These are phyloP conservation scores for Verticillium isaacii DNA, from an alignment of 2,329 filamentous ascomycete species.

Conservation along the genomic window DNA sequence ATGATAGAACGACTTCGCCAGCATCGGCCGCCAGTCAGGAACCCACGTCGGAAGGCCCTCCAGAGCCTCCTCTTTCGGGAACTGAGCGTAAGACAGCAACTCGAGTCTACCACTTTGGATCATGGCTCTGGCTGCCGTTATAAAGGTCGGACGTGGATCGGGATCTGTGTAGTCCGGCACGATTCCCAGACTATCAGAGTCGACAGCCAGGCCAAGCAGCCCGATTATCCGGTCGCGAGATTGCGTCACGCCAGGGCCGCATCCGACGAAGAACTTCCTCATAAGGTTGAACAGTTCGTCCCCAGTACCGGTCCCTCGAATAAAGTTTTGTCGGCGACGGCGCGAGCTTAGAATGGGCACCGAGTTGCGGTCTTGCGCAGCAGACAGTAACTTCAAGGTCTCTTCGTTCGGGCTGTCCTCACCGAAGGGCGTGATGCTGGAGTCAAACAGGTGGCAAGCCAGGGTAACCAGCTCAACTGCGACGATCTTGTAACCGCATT, in stretches of 20 bases:
- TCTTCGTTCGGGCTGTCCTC: neutral
- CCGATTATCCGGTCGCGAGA: constrained; percentile 17
- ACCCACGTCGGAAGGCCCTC: constrained; percentile 27
- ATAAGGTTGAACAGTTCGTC: constrained; percentile 13
- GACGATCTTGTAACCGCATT: constrained; percentile 19
- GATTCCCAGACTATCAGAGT: constrained; percentile 1
- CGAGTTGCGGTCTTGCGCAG: neutral
- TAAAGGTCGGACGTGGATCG: constrained; percentile 1
- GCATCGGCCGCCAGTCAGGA: constrained; percentile 26
- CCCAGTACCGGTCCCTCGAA: constrained; percentile 12
- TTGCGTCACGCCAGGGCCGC: constrained; percentile 11
- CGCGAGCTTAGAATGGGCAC: neutral
- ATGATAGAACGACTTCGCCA: constrained; percentile 1
- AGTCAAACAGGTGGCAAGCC: constrained; percentile 11
- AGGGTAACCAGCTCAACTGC: constrained; percentile 20
- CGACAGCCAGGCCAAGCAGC: constrained; percentile 15
- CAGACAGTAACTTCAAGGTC: neutral
- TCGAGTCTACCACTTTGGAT: constrained; percentile 4
- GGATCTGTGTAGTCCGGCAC: constrained; percentile 3
- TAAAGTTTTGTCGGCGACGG: constrained; percentile 4
- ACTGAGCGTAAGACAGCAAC: constrained; percentile 7
- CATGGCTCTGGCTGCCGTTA: constrained; percentile 4
- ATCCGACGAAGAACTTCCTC: constrained; percentile 13
- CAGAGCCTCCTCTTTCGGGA: constrained; percentile 3
- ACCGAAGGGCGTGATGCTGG: constrained; percentile 1